A percentile compares a stretch with the other conserved stretches of the same genome.
These are phyloP conservation scores for Termitomyces sp. DNA, from an alignment of 768 basidiomycete genomes.

Conservation along the genomic window DNA sequence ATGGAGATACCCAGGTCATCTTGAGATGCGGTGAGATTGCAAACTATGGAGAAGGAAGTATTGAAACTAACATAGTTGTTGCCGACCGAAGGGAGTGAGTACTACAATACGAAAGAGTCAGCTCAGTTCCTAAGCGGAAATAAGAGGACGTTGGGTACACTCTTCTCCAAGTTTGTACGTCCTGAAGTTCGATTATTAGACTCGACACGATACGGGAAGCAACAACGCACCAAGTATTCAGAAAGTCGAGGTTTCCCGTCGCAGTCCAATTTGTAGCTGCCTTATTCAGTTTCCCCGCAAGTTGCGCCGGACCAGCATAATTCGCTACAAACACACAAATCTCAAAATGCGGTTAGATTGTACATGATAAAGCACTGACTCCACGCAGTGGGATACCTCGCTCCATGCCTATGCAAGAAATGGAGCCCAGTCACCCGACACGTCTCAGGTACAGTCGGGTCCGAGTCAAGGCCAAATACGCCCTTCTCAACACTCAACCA, in stretches of 20 bases:
- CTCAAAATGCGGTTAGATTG: background rate
- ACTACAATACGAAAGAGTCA: conserved; percentile 31
- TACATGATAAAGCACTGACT: conserved; percentile 32
- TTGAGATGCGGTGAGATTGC: conserved; percentile 16
- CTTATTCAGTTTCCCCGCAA: conserved; percentile 49
- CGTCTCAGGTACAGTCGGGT: conserved; percentile 61
- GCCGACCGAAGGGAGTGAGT: conserved; percentile 83
- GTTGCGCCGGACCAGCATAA: conserved; percentile 58
- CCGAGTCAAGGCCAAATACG: conserved; percentile 68
- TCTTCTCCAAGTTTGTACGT: conserved; percentile 89
- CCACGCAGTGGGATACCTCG: conserved; percentile 63
- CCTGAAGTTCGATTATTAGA: conserved; percentile 35
- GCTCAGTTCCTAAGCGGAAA: background rate
- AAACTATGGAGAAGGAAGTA: background rate
- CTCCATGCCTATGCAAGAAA: conserved; percentile 79
- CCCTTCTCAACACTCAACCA: conserved; percentile 73
- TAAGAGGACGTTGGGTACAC: conserved; percentile 31
- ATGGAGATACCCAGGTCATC: conserved; percentile 66
- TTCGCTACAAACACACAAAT: conserved; percentile 29
- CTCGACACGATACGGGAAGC: background rate
- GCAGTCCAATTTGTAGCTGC: conserved; percentile 58
- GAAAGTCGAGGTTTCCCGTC: conserved; percentile 60
- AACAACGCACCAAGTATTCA: conserved; percentile 71
- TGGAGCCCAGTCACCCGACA: conserved; percentile 74
- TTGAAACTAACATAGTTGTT: conserved; percentile 65